These are phyloP conservation scores for Gossypium rotundifolium DNA, from an alignment of 345 rosid species.

Conservation along the genomic window DNA sequence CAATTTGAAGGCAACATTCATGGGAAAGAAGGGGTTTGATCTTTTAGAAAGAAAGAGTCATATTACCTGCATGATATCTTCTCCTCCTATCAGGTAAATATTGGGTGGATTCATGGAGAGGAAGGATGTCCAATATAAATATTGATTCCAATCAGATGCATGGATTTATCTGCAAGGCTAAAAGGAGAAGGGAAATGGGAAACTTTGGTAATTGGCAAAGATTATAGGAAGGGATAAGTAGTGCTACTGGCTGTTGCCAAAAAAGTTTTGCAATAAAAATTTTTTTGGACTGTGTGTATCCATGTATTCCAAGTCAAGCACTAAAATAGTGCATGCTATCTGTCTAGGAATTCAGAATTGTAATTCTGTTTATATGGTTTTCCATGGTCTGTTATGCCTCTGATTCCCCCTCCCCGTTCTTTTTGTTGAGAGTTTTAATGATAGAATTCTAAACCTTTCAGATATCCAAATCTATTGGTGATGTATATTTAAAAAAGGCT, in stretches of 20 bases:
- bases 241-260: neutral
- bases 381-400: neutral
- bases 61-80: constrained; percentile 1
- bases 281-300: neutral
- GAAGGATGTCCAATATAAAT: neutral
- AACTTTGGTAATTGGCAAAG: neutral
- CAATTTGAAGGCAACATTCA: neutral
- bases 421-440: constrained; percentile 6
- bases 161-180: neutral
- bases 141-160: neutral
- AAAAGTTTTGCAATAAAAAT: neutral
- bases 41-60: neutral
- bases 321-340: neutral
- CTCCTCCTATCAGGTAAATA: neutral
- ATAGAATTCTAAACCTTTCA: constrained; percentile 19
- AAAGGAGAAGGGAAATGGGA: neutral
- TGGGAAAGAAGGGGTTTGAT: neutral
- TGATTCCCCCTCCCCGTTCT: neutral
- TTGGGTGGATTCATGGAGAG: neutral
- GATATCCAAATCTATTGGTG: constrained; percentile 84
- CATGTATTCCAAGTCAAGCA: neutral
- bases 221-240: neutral
- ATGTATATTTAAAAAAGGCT: constrained; percentile 68
- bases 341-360: neutral
- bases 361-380: neutral